A percentile compares a stretch with the other conserved stretches of the same genome.
Evolutionary conservation across 805 yeast species (phyloP).

Genomic region (Suhomyces sp.): DNA sequence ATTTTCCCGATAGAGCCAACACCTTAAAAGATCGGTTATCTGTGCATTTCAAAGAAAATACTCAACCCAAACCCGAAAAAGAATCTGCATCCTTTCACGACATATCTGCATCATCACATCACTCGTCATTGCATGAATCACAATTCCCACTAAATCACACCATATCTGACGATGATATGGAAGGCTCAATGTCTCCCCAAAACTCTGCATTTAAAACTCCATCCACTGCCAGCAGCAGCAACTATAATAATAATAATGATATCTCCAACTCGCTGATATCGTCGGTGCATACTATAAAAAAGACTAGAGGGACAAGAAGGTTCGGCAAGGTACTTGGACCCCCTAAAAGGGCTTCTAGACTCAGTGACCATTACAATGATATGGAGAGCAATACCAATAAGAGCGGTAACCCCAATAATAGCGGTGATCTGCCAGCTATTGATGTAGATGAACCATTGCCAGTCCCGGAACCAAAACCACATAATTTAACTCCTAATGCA

Average conservation of each 20-base stretch:
- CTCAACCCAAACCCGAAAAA: background rate
- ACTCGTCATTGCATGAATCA: slow-evolving; percentile 1
- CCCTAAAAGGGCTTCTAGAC: slow-evolving; percentile 44
- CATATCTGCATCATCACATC: slow-evolving; percentile 5
- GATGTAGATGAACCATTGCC: background rate
- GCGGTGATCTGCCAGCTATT: slow-evolving; percentile 4
- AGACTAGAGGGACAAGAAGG: slow-evolving; percentile 35
- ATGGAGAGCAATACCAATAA: background rate
- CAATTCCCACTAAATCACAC: slow-evolving; percentile 8
- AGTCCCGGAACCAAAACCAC: background rate
- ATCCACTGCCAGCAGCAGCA: slow-evolving; percentile 10
- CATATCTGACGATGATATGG: slow-evolving; percentile 15
- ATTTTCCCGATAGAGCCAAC: slow-evolving; percentile 24
- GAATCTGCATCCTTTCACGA: slow-evolving; percentile 3
- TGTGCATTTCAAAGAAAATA: slow-evolving; percentile 27
- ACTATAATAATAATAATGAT: background rate
- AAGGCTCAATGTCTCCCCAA: slow-evolving; percentile 6
- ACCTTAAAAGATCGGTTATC: slow-evolving; percentile 29
- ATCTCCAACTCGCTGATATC: slow-evolving; percentile 1
- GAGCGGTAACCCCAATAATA: background rate
- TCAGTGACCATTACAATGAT: slow-evolving; percentile 10
- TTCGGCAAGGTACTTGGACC: slow-evolving; percentile 45
- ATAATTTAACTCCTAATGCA: background rate
- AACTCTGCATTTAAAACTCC: slow-evolving; percentile 8
- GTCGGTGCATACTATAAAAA: slow-evolving; percentile 18